Percentiles rank a stretch among this genome's conserved stretches.
phyloP scores from a whole-genome alignment of 139 green algal species.

The Chlorella sp. region DNA sequence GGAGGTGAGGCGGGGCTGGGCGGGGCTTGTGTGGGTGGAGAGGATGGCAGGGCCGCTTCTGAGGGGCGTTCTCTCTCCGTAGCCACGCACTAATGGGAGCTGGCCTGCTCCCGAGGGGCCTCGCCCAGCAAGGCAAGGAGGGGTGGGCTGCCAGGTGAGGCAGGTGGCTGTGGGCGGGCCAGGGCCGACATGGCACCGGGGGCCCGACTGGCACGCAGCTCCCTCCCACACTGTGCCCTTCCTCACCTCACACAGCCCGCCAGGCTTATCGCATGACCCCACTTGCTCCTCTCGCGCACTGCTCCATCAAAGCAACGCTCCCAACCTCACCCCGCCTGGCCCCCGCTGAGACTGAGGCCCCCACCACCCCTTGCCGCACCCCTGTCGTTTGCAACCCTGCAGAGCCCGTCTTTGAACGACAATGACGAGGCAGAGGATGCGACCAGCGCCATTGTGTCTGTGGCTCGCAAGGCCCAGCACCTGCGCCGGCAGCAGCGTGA shows the following conservation, averaged over 20 bases:
- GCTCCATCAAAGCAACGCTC: background rate
- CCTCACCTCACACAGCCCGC: background rate
- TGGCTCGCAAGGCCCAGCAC: slow-evolving; percentile 40
- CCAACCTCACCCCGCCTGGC: background rate
- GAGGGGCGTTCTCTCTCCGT: no score
- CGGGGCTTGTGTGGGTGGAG: background rate
- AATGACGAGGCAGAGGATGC: slow-evolving; percentile 3
- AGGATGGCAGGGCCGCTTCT: background rate
- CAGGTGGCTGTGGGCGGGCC: background rate
- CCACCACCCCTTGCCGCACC: no score
- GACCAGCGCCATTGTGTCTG: slow-evolving; percentile 19
- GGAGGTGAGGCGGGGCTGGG: background rate
- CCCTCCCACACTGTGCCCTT: no score
- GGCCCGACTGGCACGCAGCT: no score
- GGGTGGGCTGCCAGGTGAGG: background rate
- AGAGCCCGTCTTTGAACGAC: slow-evolving; percentile 27
- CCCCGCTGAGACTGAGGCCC: no score
- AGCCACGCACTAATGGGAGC: no score
- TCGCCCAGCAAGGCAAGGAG: background rate
- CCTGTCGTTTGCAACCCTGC: background rate
- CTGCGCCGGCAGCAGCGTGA: slow-evolving; percentile 43
- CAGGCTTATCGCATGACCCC: background rate
- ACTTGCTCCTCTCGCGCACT: no score
- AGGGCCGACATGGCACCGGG: no score
- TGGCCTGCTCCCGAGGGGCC: no score